phyloP scores from a whole-genome alignment of 1,284 basidiomycete genomes.

The Apiotrichum laibachii region DNA sequence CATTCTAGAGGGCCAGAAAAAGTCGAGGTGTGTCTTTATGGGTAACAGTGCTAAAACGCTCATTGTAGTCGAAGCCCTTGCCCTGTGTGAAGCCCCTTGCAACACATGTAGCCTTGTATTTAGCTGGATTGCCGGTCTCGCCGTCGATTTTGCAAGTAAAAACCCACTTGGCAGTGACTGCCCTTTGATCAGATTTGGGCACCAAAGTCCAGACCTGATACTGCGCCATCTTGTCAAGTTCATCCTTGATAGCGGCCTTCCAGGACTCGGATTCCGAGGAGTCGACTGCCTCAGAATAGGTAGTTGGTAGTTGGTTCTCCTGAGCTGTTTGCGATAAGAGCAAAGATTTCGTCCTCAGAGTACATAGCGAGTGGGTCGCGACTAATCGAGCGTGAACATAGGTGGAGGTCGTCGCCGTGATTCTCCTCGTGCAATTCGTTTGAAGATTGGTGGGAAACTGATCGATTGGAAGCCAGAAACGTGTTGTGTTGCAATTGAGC shows the following conservation, averaged over 20 bases:
- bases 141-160: slow-evolving; percentile 22
- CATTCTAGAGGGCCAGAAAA: slow-evolving; percentile 27
- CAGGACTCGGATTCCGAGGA: slow-evolving; percentile 10
- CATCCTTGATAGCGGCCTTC: slow-evolving; percentile 17
- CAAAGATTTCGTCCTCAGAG: too few relatives aligned
- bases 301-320: not conserved
- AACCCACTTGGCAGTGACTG: slow-evolving; percentile 13
- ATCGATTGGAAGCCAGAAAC: too few relatives aligned
- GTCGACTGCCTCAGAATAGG: not conserved
- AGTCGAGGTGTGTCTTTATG: slow-evolving; percentile 29
- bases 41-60: slow-evolving; percentile 22
- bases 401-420: too few relatives aligned
- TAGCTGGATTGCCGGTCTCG: slow-evolving; percentile 12
- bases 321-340: too few relatives aligned
- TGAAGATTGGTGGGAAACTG: too few relatives aligned
- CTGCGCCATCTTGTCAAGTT: slow-evolving; percentile 27
- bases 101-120: slow-evolving; percentile 21
- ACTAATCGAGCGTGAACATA: too few relatives aligned
- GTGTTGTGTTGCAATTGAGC: too few relatives aligned
- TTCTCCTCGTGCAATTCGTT: too few relatives aligned
- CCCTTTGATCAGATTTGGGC: not conserved
- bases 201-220: slow-evolving; percentile 20
- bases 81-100: slow-evolving; percentile 17
- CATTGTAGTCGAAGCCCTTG: slow-evolving; percentile 25
- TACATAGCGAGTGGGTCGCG: too few relatives aligned